Percentiles rank a stretch among this genome's conserved stretches.
phyloP scores from a whole-genome alignment of 169 alveolate species.

The Cryptosporidium baileyi region DNA sequence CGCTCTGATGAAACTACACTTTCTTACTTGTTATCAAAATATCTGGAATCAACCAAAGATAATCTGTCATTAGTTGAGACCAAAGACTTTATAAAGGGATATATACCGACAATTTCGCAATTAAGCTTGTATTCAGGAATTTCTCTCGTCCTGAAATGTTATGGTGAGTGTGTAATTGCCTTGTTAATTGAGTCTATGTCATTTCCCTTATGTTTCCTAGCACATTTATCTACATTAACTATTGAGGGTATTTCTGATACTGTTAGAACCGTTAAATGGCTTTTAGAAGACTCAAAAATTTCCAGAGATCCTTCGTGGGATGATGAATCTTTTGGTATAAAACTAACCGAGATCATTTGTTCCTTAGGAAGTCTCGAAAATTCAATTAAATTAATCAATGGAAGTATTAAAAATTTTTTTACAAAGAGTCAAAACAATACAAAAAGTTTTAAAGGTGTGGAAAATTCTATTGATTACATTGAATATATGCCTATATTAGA shows the following conservation, averaged over 20 bases:
- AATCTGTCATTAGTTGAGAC: background rate
- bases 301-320: background rate
- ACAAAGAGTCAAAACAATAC: background rate
- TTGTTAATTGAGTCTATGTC: constrained; percentile 23
- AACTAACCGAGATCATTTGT: constrained; percentile 9
- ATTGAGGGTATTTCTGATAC: constrained; percentile 31
- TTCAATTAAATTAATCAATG: background rate
- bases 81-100: constrained; percentile 1
- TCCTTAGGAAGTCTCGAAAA: constrained; percentile 7
- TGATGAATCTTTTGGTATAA: constrained; percentile 2
- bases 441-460: constrained; percentile 40
- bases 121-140: background rate
- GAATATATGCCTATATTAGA: constrained; percentile 44
- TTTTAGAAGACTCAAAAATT: constrained; percentile 50
- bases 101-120: constrained; percentile 2
- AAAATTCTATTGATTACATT: constrained; percentile 28
- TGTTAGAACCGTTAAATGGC: constrained; percentile 25
- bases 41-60: background rate
- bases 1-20: background rate
- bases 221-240: constrained; percentile 17
- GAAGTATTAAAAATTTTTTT: constrained; percentile 12
- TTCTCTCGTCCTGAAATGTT: background rate
- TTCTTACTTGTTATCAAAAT: background rate
- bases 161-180: constrained; percentile 47
- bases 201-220: constrained; percentile 14